Percentiles rank a stretch among this genome's conserved stretches.
Conservation (phyloP, 2,329 filamentous ascomycete genomes). For the Arthroderma sp. region DNA sequence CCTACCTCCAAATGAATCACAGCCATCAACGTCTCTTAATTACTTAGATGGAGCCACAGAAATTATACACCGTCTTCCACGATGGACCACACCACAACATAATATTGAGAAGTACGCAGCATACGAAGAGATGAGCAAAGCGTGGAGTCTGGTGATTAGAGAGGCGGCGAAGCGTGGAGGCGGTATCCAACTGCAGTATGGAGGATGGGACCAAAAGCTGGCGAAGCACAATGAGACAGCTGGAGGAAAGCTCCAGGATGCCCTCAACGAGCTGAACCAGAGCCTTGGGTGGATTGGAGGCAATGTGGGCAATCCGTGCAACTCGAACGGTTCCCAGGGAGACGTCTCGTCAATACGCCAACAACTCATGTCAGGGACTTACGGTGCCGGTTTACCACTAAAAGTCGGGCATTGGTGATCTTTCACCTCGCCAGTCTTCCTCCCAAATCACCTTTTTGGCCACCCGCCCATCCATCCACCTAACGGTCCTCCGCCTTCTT, state of each 20-base stretch:
- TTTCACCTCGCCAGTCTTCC: background rate
- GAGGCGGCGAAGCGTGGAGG: conserved; percentile 85
- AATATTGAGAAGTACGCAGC: conserved; percentile 89
- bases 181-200: conserved; percentile 77
- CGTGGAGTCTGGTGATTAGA: conserved; percentile 82
- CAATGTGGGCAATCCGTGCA: background rate
- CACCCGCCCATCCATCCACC: conserved; percentile 9
- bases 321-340: conserved; percentile 24
- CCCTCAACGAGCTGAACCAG: conserved; percentile 62
- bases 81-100: conserved; percentile 81
- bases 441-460: background rate
- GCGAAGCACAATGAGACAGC: conserved; percentile 79
- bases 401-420: conserved; percentile 46
- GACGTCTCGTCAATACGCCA: conserved; percentile 42
- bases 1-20: conserved; percentile 77
- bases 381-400: conserved; percentile 42
- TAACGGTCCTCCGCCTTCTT: conserved; percentile 6
- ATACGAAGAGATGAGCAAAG: conserved; percentile 89
- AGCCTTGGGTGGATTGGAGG: conserved; percentile 68
- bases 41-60: conserved; percentile 86
- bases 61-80: conserved; percentile 75
- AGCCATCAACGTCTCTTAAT: conserved; percentile 68
- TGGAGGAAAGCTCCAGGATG: conserved; percentile 66
- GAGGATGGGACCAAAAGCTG: conserved; percentile 83
- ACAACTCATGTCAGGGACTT: conserved; percentile 46